Base-by-base conservation (phyloP, 352 stramenopile genomes). In the Thalassiosira ordinaria region DNA sequence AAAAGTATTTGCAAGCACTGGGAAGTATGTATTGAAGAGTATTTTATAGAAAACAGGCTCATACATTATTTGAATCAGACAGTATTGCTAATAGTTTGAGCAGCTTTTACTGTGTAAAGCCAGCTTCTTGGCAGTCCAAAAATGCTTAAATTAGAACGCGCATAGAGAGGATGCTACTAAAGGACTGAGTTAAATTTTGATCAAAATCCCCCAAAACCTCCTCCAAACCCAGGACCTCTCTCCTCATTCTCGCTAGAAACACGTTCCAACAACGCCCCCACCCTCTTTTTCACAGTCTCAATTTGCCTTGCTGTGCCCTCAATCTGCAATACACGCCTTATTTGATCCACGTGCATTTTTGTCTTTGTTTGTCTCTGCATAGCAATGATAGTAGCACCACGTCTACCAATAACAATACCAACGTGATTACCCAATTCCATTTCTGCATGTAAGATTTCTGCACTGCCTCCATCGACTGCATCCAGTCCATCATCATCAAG, bases 281-380 rank as follows among this genome's bases (percentile, higher is more conserved):
- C 85, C 55, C 87, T 76, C 62, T 91, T 92, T 52, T 91, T 91
- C 24, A 94, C 89, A 8, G 80, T 86, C 44, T 87, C 80, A 68
- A 94, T 91, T 69, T 94, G 87, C 27, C 83, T 88, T 9, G 74
- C 76, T 18, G 89, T 92, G 4, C 89, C 89, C 70, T 94, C 87
- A 74, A 94, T 94, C 14, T 92, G 78, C 31, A 94, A 66, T 3
- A 88, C 80, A 35, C 85, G 69, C 60, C 89, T 79, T 13, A 91
- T 81, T 67, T 94, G 89, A 67, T 94, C 89, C 8, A 94, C 89
- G 57, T 92, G 84, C 89, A 94, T 94, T 77, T 94, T 94, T 0
- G 87, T 92, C 20, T 88, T 88, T 2, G 89, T 94, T 11, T 85
- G 78, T 26, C 89, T 76, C 77, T 94, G 89, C 87, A 94, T 92